Base-by-base conservation (phyloP, 1,284 basidiomycete species). In the Tausonia pullulans region DNA sequence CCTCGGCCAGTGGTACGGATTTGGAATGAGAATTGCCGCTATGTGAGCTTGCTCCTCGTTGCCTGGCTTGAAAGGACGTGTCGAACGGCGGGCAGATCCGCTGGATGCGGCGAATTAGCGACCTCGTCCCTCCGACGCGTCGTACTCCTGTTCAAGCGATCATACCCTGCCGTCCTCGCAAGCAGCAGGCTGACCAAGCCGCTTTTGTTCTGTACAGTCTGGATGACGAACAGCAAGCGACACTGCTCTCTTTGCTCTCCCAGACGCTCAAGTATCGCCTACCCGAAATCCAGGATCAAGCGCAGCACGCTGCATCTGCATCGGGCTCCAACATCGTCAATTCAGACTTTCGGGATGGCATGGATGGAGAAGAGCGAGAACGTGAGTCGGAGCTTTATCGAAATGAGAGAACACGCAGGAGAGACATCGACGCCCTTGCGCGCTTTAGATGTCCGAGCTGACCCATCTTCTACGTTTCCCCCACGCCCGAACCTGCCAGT, bases 1-100 rank as follows among this genome's bases (percentile, higher is more conserved):
- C n/a, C 88, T 87, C 6, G 88, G 89, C 3, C 77, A 84, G 70
- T 95, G 91, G 91, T 95, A 94, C 73, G 85, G 85, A 3, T 92
- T 91, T 74, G 91, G 91, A 11, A 84, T 84, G 71, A 83, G 84
- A 70, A 83, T 93, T 66, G 87, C 86, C 77, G 84, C 85, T 62
- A 81, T 93, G 89, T 89, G 71, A 70, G 84, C 78, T 40, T 54
- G 4, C 16, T 57, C 41, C 8, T 39, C 40, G 52, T 13, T 50
- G 13, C 16, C 51, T 39, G 39, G 54, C 48, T 9, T 57, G 40
- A 10, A 39, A 43, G n/a, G 45, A 44, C 49, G 57, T 41, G 16
- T 46, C 6, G 4, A 56, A 41, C 53, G 14, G 3, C 11, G 40
- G 48, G 41, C 57, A 16, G 40, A 48, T 46, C 2, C 43, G 14